Evolutionary conservation across 208 protist genomes (phyloP).

Genomic region (Acanthamoeba lugdunensis): DNA sequence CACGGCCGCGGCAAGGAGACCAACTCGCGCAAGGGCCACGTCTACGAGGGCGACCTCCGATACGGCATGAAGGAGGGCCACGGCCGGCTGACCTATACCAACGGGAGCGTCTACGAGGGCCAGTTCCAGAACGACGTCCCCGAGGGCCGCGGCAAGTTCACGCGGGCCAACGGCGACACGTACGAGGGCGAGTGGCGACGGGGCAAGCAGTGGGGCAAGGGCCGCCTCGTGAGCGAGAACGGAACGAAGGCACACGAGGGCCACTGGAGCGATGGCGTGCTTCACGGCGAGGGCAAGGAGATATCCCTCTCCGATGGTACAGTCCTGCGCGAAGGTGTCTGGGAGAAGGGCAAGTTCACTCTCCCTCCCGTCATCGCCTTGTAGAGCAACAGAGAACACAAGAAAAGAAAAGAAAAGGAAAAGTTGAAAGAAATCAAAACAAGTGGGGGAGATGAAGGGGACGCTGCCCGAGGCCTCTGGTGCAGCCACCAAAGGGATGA

Average conservation of each 20-base stretch:
- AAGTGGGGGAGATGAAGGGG: not conserved
- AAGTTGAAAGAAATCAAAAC: not conserved
- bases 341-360: conserved; percentile 63
- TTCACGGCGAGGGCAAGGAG: conserved; percentile 59
- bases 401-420: not conserved
- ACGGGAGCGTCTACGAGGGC: conserved; percentile 70
- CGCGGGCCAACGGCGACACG: conserved; percentile 28
- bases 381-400: not conserved
- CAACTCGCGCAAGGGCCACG: not conserved
- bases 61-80: conserved; percentile 69
- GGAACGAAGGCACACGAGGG: conserved; percentile 44
- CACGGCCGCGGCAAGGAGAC: conserved; percentile 55
- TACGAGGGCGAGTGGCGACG: conserved; percentile 71
- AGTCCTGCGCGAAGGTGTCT: conserved; percentile 5
- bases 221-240: conserved; percentile 25
- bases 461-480: not conserved
- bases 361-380: not conserved
- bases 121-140: conserved; percentile 66
- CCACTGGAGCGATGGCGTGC: conserved; percentile 39
- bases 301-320: not conserved
- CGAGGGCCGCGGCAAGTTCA: conserved; percentile 55
- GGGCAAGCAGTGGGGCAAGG: conserved; percentile 51
- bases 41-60: conserved; percentile 63
- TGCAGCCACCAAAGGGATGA: not conserved
- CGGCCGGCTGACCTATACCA: not conserved